phyloP scores from a whole-genome alignment of 805 yeast genomes.

The Naumovozyma baii region DNA sequence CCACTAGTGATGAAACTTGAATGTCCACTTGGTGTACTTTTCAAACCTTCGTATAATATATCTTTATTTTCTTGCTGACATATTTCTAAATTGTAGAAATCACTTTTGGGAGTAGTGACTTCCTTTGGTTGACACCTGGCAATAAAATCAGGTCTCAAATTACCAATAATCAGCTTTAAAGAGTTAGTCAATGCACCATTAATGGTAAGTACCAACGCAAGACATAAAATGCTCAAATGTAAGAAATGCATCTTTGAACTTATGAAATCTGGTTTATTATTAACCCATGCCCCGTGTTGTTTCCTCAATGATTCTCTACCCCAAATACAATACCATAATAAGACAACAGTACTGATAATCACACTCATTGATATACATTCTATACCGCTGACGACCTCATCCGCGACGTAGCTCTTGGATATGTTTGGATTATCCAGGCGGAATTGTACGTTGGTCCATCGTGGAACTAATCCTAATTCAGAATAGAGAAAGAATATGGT shows the following conservation, averaged over 20 bases:
- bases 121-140: slow-evolving; percentile 20
- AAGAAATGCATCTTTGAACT: slow-evolving; percentile 16
- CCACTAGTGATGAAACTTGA: slow-evolving; percentile 19
- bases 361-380: slow-evolving; percentile 16
- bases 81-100: slow-evolving; percentile 8
- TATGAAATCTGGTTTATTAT: slow-evolving; percentile 12
- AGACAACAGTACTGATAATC: slow-evolving; percentile 4
- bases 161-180: slow-evolving; percentile 20
- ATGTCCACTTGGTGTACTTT: slow-evolving; percentile 29
- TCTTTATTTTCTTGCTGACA: slow-evolving; percentile 15
- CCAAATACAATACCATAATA: slow-evolving; percentile 13
- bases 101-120: slow-evolving; percentile 1
- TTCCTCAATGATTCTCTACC: slow-evolving; percentile 5
- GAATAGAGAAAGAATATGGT: slow-evolving; percentile 9
- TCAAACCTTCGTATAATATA: slow-evolving; percentile 22
- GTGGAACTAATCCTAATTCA: slow-evolving; percentile 13
- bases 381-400: slow-evolving; percentile 16
- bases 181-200: slow-evolving; percentile 22
- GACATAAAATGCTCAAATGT: slow-evolving; percentile 15
- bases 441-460: slow-evolving; percentile 9
- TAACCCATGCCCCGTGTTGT: slow-evolving; percentile 4
- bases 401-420: slow-evolving; percentile 11
- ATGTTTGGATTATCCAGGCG: slow-evolving; percentile 11
- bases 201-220: slow-evolving; percentile 14
- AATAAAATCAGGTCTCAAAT: slow-evolving; percentile 25